A percentile compares a stretch with the other conserved stretches of the same genome.
These are phyloP conservation scores for Auriscalpium microsporum DNA, from an alignment of 768 basidiomycete genomes.

Conservation along the genomic window DNA sequence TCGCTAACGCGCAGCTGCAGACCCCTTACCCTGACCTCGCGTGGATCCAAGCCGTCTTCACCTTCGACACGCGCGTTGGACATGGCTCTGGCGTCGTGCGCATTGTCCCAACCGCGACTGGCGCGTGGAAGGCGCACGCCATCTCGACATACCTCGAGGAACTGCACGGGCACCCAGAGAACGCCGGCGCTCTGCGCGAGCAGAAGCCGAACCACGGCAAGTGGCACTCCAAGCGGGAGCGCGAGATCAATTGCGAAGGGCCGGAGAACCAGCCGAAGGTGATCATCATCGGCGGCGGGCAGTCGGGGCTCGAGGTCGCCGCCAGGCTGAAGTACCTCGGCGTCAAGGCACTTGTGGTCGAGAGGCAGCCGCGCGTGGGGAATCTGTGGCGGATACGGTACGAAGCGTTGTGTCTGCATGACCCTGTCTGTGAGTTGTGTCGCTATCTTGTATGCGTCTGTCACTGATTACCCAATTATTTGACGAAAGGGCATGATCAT, in stretches of 20 bases:
- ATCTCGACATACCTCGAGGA: conserved; percentile 45
- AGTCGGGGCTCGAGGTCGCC: conserved; percentile 46
- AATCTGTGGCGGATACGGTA: conserved; percentile 63
- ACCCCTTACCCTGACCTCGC: conserved; percentile 27
- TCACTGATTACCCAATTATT: background rate
- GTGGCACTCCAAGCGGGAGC: conserved; percentile 31
- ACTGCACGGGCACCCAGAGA: conserved; percentile 38
- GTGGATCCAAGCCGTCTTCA: conserved; percentile 36
- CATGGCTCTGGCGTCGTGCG: conserved; percentile 36
- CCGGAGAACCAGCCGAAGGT: conserved; percentile 40
- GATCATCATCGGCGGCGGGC: conserved; percentile 42
- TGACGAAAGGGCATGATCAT: conserved; percentile 38
- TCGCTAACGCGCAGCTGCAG: conserved; percentile 16
- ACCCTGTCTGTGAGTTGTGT: conserved; percentile 49
- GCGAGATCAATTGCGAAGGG: conserved; percentile 27
- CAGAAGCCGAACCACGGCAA: conserved; percentile 30
- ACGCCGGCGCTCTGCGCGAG: conserved; percentile 26
- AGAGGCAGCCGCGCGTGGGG: conserved; percentile 51
- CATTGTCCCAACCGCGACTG: conserved; percentile 34
- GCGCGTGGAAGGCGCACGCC: conserved; percentile 39
- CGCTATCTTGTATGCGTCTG: background rate
- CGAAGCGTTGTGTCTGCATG: conserved; percentile 57
- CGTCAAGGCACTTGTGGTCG: conserved; percentile 46
- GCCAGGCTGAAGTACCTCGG: conserved; percentile 50
- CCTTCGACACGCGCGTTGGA: conserved; percentile 35